Evolutionary conservation across 1,139 yeast genomes (phyloP), one percentile per base, ranked within the genome.

Genomic region (Debaryomyces coudertii): DNA sequence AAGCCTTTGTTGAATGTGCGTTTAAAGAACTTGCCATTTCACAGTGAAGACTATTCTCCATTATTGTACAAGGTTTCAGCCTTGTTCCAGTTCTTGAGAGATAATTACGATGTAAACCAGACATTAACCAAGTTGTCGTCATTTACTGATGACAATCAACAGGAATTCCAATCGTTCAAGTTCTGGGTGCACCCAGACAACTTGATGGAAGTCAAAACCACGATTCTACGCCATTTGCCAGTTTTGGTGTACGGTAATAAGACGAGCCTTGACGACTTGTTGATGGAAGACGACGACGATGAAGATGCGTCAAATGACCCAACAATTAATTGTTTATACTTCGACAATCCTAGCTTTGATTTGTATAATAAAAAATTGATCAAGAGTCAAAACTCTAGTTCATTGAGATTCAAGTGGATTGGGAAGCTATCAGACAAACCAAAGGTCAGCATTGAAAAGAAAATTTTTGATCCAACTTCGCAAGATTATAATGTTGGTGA

Each of bases 161-260:
- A 79, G 33, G 85, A 84, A 42, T 87, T 75, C 65, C 89, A 87
- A 58, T 84, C 90, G 22, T 85, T 86, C 68, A 90, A 90, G 69
- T 92, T 92, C 67, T 93, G 99, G 99, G 79, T 93, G 42, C 98
- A 93, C 63, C 93, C 93, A 12, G 99, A 93, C 60, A 90, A 93
- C 64, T 74, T 92, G 63, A 92, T 92, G 97, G 98, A 93, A 68
- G 96, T 90, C 47, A 93, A 93, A 70, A 90, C 98, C 20, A 84
- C 90, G 53, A 89, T 93, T 53, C 79, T 93, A 61, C 86, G 98
- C 65, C 96, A 90, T 60, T 79, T 93, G 56, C 99, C 99, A 0
- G 95, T 92, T 4, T 77, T 93, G 52, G 87, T 93, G 41, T 93
- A 90, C 65, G 82, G 82, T 52, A 40, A 66, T 62, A 69, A 68